Evolutionary conservation across 1,139 yeast genomes (phyloP).

Genomic region (Candida tetrigidarum): DNA sequence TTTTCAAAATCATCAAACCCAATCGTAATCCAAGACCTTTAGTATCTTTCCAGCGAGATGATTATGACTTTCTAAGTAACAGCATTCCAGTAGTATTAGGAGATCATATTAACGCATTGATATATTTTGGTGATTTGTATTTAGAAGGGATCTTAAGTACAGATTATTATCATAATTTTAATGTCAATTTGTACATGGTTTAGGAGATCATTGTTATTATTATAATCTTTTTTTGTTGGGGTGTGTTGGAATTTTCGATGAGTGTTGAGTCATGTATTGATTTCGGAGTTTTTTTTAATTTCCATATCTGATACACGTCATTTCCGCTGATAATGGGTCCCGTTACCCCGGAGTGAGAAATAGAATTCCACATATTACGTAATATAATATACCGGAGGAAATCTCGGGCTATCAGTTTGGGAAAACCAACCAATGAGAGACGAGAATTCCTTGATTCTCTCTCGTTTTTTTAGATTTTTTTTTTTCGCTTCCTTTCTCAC

Average conservation of each 20-base stretch:
- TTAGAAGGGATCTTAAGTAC: conserved; percentile 9
- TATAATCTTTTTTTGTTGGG: background rate
- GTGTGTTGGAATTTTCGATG: background rate
- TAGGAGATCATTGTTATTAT: too few species aligned
- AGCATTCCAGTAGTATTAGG: conserved; percentile 12
- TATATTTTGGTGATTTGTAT: conserved; percentile 11
- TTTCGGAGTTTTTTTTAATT: background rate
- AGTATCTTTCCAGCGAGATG: background rate
- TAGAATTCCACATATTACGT: too few species aligned
- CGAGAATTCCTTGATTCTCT: too few species aligned
- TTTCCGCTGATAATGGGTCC: background rate
- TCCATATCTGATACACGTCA: background rate
- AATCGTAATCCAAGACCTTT: background rate
- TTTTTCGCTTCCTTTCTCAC: too few species aligned
- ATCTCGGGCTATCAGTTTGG: too few species aligned
- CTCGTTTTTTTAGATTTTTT: conserved; percentile 1
- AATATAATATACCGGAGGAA: conserved; percentile 3
- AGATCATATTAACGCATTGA: conserved; percentile 11
- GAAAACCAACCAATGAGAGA: too few species aligned
- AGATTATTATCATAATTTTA: conserved; percentile 14
- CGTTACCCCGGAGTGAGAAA: conserved; percentile 8
- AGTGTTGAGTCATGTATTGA: conserved; percentile 1
- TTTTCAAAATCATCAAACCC: conserved; percentile 15
- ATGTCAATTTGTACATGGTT: conserved; percentile 15
- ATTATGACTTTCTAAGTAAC: background rate